Evolutionary conservation across 371 early-diverging fungal genomes (phyloP).

Genomic region (Syncephalastrum monosporum): DNA sequence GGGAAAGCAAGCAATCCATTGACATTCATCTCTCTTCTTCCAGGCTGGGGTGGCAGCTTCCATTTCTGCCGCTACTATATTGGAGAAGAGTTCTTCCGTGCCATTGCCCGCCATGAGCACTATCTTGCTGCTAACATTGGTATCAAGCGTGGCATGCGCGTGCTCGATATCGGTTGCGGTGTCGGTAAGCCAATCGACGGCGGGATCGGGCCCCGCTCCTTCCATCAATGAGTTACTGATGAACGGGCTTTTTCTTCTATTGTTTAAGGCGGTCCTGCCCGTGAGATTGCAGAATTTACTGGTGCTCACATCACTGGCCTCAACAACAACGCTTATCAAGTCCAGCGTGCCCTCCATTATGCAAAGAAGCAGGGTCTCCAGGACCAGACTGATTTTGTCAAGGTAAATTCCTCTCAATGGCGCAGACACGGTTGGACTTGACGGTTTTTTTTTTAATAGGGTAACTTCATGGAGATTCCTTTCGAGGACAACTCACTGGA

Average conservation of each 20-base stretch:
- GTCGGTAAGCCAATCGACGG: conserved; percentile 14
- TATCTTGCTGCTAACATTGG: conserved; percentile 75
- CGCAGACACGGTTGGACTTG: neutral
- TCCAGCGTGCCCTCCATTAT: conserved; percentile 75
- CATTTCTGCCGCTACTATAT: conserved; percentile 84
- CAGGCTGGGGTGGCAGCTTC: conserved; percentile 90
- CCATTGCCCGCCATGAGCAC: conserved; percentile 91
- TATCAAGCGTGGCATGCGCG: conserved; percentile 66
- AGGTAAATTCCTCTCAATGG: conserved; percentile 28
- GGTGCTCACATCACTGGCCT: conserved; percentile 89
- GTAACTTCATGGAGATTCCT: conserved; percentile 92
- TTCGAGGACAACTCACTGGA: conserved; percentile 81
- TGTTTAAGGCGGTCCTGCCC: conserved; percentile 78
- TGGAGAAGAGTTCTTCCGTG: conserved; percentile 76
- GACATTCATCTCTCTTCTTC: neutral
- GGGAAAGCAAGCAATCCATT: neutral
- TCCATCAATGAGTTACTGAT: neutral
- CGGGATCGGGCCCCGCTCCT: no score
- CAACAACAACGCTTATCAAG: conserved; percentile 96
- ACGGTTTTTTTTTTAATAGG: conserved; percentile 39
- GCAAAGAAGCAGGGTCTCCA: conserved; percentile 66
- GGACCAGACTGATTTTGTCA: conserved; percentile 61
- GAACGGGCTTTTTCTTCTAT: neutral
- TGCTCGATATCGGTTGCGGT: conserved; percentile 64
- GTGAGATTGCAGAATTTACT: conserved; percentile 86